Percentiles rank a stretch among this genome's conserved stretches.
Evolutionary conservation across 2,329 filamentous ascomycete genomes (phyloP).

Genomic region (Hortaea werneckii): DNA sequence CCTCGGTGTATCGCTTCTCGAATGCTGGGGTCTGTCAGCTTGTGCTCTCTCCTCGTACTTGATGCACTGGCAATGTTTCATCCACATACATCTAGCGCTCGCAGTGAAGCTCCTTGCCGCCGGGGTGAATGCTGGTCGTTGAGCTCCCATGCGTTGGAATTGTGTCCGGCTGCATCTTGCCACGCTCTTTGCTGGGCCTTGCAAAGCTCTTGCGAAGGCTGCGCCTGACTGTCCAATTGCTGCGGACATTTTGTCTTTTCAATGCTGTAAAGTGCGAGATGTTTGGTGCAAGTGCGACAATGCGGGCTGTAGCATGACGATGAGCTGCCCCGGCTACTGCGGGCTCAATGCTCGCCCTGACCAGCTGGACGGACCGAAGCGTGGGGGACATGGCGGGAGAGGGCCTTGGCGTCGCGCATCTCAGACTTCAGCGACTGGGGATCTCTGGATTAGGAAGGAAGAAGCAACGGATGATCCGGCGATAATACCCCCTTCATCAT

Average conservation of each 20-base stretch:
- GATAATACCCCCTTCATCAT: constrained; percentile 39
- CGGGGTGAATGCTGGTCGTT: constrained; percentile 7
- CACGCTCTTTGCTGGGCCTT: constrained; percentile 10
- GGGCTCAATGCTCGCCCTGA: not conserved
- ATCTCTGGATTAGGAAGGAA: not conserved
- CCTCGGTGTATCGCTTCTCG: constrained; percentile 82
- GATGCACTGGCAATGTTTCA: constrained; percentile 10
- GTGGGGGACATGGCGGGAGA: not conserved
- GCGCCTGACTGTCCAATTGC: constrained; percentile 9
- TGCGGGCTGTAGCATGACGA: not conserved
- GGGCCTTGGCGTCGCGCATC: not conserved
- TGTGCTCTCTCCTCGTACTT: constrained; percentile 11
- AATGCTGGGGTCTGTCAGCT: constrained; percentile 37
- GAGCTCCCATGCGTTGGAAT: constrained; percentile 16
- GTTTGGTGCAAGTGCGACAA: too few species aligned
- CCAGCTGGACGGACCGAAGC: not conserved
- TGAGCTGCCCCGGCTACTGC: not conserved
- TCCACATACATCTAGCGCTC: not conserved
- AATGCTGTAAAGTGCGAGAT: too few species aligned
- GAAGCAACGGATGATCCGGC: constrained; percentile 2
- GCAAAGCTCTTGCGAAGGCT: constrained; percentile 7
- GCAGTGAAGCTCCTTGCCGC: constrained; percentile 17
- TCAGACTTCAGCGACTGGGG: not conserved
- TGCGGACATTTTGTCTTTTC: constrained; percentile 7
- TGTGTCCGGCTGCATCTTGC: constrained; percentile 19